Conservation (phyloP, 139 green algal species). For the Coccomyxa sp. region DNA sequence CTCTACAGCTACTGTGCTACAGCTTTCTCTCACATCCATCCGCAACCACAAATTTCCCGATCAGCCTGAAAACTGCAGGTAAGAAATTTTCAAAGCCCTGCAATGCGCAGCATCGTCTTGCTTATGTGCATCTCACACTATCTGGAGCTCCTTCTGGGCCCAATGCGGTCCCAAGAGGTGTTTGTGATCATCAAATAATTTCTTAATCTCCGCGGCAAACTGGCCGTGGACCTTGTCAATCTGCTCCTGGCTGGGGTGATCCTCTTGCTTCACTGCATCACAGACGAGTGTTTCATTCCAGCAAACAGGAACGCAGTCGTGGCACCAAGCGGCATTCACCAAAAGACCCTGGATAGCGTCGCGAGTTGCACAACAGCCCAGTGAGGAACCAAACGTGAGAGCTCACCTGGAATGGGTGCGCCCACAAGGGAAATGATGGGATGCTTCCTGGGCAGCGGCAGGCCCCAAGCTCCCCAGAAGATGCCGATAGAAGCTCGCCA, state of each 20-base stretch:
- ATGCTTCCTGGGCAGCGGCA: conserved; percentile 5
- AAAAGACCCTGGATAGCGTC: neutral
- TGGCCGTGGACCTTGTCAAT: neutral
- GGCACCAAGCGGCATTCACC: neutral
- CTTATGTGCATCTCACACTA: neutral
- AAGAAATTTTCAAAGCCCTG: no score
- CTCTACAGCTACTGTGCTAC: no score
- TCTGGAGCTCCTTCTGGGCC: neutral
- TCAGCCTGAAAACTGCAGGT: no score
- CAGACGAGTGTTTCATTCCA: neutral
- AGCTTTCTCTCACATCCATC: no score
- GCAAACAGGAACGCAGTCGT: neutral
- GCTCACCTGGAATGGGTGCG: neutral
- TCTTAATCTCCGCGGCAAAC: neutral
- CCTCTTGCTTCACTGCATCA: neutral
- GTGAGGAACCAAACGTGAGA: neutral
- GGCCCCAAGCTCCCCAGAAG: neutral
- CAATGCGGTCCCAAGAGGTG: neutral
- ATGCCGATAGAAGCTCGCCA: neutral
- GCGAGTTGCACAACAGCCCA: neutral
- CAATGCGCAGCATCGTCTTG: no score
- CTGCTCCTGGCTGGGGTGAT: neutral
- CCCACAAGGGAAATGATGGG: conserved; percentile 1
- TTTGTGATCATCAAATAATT: neutral
- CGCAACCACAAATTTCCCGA: no score